Percentiles rank a stretch among this genome's conserved stretches.
phyloP scores from a whole-genome alignment of 1,284 basidiomycete species.

The Sparassis latifolia region DNA sequence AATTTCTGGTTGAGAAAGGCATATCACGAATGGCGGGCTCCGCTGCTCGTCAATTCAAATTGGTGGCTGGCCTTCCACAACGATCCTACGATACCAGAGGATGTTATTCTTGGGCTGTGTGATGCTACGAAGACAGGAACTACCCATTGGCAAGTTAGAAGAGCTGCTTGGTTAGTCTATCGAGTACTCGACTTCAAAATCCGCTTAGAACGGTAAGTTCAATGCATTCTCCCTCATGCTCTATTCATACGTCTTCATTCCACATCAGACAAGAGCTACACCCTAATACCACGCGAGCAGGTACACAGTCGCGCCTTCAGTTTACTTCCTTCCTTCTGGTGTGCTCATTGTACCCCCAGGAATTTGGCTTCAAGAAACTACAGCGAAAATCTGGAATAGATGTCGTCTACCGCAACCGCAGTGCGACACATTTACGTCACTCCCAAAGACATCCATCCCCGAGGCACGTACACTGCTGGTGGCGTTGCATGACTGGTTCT shows the following conservation, averaged over 20 bases:
- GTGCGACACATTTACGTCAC: constrained; percentile 59
- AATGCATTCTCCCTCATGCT: not conserved
- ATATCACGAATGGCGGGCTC: constrained; percentile 87
- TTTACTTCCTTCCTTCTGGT: constrained; percentile 5
- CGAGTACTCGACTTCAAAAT: constrained; percentile 79
- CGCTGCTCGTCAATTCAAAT: constrained; percentile 89
- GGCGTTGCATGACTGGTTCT: constrained; percentile 78
- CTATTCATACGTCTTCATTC: not conserved
- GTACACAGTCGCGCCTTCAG: constrained; percentile 21
- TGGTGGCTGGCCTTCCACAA: constrained; percentile 93
- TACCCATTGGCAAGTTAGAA: constrained; percentile 79
- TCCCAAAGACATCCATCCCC: constrained; percentile 34
- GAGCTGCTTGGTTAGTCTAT: constrained; percentile 80
- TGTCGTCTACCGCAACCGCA: constrained; percentile 63
- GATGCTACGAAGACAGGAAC: constrained; percentile 40
- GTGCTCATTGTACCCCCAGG: constrained; percentile 29
- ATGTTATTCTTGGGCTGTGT: constrained; percentile 30
- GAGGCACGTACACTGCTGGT: constrained; percentile 62
- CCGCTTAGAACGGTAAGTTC: constrained; percentile 51
- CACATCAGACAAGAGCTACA: constrained; percentile 44
- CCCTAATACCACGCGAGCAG: constrained; percentile 50
- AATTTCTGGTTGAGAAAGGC: constrained; percentile 90
- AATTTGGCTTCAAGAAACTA: constrained; percentile 56
- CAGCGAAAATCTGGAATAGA: constrained; percentile 68
- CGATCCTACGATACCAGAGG: constrained; percentile 45